Conservation (phyloP, 2,329 filamentous ascomycete species). For the Lecanicillium sp. region DNA sequence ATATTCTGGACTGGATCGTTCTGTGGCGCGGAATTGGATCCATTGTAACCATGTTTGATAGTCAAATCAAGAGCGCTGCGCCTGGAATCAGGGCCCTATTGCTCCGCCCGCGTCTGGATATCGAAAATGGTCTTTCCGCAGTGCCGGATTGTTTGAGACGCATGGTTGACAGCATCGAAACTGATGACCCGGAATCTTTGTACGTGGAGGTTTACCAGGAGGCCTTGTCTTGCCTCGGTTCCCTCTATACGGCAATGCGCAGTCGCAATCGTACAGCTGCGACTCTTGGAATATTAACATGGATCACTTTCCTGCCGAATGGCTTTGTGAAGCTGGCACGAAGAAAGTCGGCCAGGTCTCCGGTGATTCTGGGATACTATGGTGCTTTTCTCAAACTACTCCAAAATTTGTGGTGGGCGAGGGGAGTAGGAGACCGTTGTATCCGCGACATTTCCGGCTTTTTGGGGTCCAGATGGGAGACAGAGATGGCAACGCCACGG, state of each 20-base stretch:
- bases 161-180: constrained; percentile 23
- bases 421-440: constrained; percentile 39
- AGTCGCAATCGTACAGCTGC: constrained; percentile 39
- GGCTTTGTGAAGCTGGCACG: constrained; percentile 39
- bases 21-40: constrained; percentile 45
- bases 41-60: neutral
- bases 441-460: constrained; percentile 37
- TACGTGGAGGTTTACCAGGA: constrained; percentile 28
- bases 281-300: constrained; percentile 44
- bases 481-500: neutral
- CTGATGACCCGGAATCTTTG: constrained; percentile 35
- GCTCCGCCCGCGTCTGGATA: neutral
- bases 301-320: constrained; percentile 44
- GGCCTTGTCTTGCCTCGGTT: constrained; percentile 44
- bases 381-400: constrained; percentile 43
- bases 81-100: neutral
- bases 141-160: neutral
- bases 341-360: constrained; percentile 36
- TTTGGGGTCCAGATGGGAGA: constrained; percentile 36
- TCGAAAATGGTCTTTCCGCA: neutral
- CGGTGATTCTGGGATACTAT: constrained; percentile 49
- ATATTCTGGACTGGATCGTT: constrained; percentile 50
- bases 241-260: constrained; percentile 42
- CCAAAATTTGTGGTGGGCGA: constrained; percentile 43
- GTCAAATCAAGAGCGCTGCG: neutral